These are phyloP conservation scores for Wickerhamia fluorescens DNA, from an alignment of 805 yeast genomes.

Conservation along the genomic window DNA sequence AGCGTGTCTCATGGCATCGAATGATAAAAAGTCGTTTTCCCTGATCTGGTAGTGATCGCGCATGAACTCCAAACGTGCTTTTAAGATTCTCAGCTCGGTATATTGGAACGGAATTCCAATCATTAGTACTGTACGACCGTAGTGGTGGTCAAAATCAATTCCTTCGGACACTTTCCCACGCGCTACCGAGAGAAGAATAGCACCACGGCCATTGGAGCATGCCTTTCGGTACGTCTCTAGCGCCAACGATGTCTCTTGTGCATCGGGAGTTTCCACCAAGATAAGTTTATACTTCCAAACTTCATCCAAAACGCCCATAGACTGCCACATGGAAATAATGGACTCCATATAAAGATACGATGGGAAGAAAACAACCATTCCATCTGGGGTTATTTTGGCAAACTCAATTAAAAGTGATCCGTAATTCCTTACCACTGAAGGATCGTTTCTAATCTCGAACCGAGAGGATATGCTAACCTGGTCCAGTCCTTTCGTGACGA, in stretches of 20 bases:
- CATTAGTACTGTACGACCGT: conserved; percentile 95
- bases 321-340: conserved; percentile 97
- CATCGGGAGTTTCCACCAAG: conserved; percentile 97
- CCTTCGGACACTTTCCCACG: conserved; percentile 99
- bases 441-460: conserved; percentile 95
- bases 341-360: conserved; percentile 97
- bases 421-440: conserved; percentile 94
- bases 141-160: conserved; percentile 97
- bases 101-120: conserved; percentile 99
- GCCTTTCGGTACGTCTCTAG: conserved; percentile 94
- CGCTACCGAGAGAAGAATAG: conserved; percentile 91
- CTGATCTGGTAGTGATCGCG: conserved; percentile 88
- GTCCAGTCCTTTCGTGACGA: conserved; percentile 95
- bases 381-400: conserved; percentile 95
- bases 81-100: conserved; percentile 91
- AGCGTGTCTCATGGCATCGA: conserved; percentile 99
- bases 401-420: conserved; percentile 90
- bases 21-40: conserved; percentile 90
- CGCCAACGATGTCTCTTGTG: conserved; percentile 95
- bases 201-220: conserved; percentile 96
- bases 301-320: conserved; percentile 95
- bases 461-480: conserved; percentile 96
- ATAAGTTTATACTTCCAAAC: conserved; percentile 97
- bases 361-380: conserved; percentile 96
- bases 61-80: conserved; percentile 89